Evolutionary conservation across 1,284 basidiomycete genomes (phyloP).

Genomic region (Sanguinoderma infundibulare): DNA sequence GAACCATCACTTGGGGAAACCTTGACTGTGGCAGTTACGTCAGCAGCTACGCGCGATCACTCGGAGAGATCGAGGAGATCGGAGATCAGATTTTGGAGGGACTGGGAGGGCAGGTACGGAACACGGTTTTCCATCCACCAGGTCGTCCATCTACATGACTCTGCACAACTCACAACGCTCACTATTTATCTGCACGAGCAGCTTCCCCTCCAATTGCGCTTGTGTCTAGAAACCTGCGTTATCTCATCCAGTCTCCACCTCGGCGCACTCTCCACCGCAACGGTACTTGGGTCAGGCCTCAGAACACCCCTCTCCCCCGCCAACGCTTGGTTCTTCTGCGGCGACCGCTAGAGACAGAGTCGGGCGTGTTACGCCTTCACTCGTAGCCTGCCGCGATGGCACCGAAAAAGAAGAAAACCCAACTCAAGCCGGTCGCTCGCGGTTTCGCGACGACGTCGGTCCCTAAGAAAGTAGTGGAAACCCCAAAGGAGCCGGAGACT

Average conservation of each 20-base stretch:
- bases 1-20: background rate
- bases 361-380: conserved; percentile 17
- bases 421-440: conserved; percentile 74
- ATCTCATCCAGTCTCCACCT: background rate
- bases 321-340: background rate
- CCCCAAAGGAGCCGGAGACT: conserved; percentile 28
- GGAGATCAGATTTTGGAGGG: conserved; percentile 12
- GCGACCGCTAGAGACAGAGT: background rate
- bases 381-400: conserved; percentile 41
- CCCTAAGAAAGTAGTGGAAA: conserved; percentile 73
- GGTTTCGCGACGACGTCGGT: conserved; percentile 91
- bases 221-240: conserved; percentile 7
- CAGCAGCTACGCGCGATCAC: background rate
- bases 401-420: conserved; percentile 89
- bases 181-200: conserved; percentile 23
- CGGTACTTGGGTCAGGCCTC: background rate
- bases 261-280: background rate
- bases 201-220: conserved; percentile 12
- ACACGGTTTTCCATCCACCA: conserved; percentile 8
- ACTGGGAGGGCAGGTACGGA: background rate
- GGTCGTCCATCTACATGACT: conserved; percentile 23
- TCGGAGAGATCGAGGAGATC: conserved; percentile 6
- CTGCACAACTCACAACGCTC: conserved; percentile 4
- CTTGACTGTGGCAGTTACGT: conserved; percentile 1
- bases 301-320: background rate